Evolutionary conservation across 2,329 filamentous ascomycete genomes (phyloP).

Genomic region (Aspergillus sp.): DNA sequence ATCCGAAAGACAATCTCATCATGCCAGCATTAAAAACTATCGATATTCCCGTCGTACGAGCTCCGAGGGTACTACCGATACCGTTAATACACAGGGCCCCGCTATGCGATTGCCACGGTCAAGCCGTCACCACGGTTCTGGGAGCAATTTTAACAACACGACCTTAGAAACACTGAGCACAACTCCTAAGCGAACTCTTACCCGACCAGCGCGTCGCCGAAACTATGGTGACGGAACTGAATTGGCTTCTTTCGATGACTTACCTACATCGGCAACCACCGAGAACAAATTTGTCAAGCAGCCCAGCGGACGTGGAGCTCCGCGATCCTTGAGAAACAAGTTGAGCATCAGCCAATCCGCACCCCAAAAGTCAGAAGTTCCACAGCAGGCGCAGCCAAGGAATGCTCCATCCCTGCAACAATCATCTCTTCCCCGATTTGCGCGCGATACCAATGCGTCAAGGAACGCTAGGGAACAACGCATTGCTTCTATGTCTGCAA

Average conservation of each 20-base stretch:
- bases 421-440: slow-evolving; percentile 61
- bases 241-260: slow-evolving; percentile 88
- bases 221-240: slow-evolving; percentile 92
- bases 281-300: slow-evolving; percentile 83
- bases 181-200: slow-evolving; percentile 68
- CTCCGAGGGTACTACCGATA: slow-evolving; percentile 67
- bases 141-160: slow-evolving; percentile 45
- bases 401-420: slow-evolving; percentile 51
- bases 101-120: slow-evolving; percentile 41
- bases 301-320: slow-evolving; percentile 67
- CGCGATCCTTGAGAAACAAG: slow-evolving; percentile 60
- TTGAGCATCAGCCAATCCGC: slow-evolving; percentile 45
- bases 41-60: slow-evolving; percentile 77
- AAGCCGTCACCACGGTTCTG: slow-evolving; percentile 51
- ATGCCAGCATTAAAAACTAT: slow-evolving; percentile 69
- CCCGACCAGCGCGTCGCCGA: slow-evolving; percentile 66
- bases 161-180: slow-evolving; percentile 54
- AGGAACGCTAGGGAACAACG: slow-evolving; percentile 64
- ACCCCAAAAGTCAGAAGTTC: slow-evolving; percentile 35
- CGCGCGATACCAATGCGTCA: slow-evolving; percentile 66
- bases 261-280: slow-evolving; percentile 79
- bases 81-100: slow-evolving; percentile 40
- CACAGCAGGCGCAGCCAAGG: slow-evolving; percentile 57
- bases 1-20: slow-evolving; percentile 73
- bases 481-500: slow-evolving; percentile 46